Conservation (phyloP, 2,329 filamentous ascomycete species). For the Fonsecaea pedrosoi region DNA sequence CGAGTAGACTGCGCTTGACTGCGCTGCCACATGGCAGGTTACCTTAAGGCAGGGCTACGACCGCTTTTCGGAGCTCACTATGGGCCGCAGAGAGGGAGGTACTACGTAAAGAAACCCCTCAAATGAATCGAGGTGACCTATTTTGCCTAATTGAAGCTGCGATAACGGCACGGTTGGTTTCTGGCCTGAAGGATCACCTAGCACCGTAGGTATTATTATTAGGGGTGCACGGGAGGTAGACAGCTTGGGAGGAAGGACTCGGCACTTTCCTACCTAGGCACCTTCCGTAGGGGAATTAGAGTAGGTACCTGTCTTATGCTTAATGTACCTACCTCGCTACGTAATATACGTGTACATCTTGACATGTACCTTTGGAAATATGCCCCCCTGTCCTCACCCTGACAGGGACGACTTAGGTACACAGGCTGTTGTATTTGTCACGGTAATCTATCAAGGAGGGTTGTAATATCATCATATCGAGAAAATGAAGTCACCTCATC, state of each 20-base stretch:
- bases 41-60: not conserved
- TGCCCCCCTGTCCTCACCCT: no score
- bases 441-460: not conserved
- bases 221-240: no score
- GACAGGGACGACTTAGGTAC: not conserved
- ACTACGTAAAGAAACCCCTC: not conserved
- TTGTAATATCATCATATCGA: not conserved
- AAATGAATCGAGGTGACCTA: not conserved
- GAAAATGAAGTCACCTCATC: not conserved
- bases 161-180: conserved; percentile 11
- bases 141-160: conserved; percentile 6
- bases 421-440: not conserved
- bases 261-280: no score
- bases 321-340: no score
- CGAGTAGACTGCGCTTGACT: not conserved
- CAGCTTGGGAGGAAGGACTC: not conserved
- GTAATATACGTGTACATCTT: no score
- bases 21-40: conserved; percentile 2
- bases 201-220: no score
- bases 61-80: conserved; percentile 6
- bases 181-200: not conserved
- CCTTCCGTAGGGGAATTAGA: no score
- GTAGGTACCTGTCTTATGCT: no score
- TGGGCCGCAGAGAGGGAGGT: not conserved
- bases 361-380: no score